Conservation (phyloP, 2,329 filamentous ascomycete genomes). For the Escovopsis sp. region DNA sequence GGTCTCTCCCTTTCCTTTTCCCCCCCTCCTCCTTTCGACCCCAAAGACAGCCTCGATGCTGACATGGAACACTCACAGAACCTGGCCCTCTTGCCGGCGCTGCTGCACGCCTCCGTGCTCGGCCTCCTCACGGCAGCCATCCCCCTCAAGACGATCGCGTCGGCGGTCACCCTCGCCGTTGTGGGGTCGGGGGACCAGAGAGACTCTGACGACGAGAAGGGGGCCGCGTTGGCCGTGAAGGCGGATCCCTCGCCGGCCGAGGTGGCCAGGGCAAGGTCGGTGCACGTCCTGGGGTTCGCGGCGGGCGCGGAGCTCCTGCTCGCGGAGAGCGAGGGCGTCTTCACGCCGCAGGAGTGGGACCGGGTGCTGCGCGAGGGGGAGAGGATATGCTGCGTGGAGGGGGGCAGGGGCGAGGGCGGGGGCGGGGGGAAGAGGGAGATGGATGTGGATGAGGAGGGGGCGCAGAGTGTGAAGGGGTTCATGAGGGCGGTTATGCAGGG, state of each 20-base stretch:
- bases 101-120: slow-evolving; percentile 66
- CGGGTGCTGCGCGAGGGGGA: slow-evolving; percentile 49
- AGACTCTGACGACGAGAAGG: no score
- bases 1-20: slow-evolving; percentile 11
- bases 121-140: slow-evolving; percentile 70
- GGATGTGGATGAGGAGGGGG: slow-evolving; percentile 30
- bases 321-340: slow-evolving; percentile 67
- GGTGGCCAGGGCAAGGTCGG: slow-evolving; percentile 46
- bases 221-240: slow-evolving; percentile 27
- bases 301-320: slow-evolving; percentile 57
- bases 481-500: slow-evolving; percentile 44
- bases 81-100: slow-evolving; percentile 62
- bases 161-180: slow-evolving; percentile 49
- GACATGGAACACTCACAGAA: slow-evolving; percentile 46
- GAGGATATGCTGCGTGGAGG: slow-evolving; percentile 42
- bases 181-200: no score
- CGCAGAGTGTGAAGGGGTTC: slow-evolving; percentile 39
- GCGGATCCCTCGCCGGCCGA: slow-evolving; percentile 48
- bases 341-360: slow-evolving; percentile 64
- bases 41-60: slow-evolving; percentile 4
- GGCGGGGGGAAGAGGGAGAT: slow-evolving; percentile 33
- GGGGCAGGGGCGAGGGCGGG: slow-evolving; percentile 21
- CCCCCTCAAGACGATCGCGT: slow-evolving; percentile 59
- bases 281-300: slow-evolving; percentile 77
- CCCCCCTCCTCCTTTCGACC: not conserved